Conservation (phyloP, 2,329 filamentous ascomycete genomes). For the Fusarium secorum region DNA sequence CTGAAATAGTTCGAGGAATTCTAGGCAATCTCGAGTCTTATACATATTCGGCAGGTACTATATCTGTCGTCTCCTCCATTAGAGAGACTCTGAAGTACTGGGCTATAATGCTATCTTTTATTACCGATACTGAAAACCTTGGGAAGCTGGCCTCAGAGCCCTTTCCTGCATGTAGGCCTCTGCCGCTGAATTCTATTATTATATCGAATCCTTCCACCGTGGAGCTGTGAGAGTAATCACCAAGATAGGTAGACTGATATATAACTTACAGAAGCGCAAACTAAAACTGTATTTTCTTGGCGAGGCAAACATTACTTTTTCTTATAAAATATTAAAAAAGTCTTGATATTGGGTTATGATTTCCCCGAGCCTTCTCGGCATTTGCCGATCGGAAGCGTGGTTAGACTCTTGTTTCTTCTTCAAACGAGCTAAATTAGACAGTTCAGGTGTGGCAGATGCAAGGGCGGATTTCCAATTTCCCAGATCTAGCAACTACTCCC, state of each 20-base stretch:
- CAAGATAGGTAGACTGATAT: too few species aligned
- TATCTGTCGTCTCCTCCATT: fast-evolving
- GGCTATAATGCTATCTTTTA: background rate
- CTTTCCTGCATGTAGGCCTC: too few species aligned
- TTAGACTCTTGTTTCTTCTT: background rate
- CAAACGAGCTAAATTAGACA: background rate
- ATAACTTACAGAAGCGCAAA: too few species aligned
- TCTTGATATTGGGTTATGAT: background rate
- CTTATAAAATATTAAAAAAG: too few species aligned
- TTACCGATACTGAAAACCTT: too few species aligned
- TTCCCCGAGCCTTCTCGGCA: background rate
- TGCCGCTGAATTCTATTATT: too few species aligned
- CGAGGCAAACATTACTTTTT: too few species aligned
- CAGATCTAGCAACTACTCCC: background rate
- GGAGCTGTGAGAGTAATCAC: too few species aligned
- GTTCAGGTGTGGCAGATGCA: background rate
- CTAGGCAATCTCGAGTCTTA: fast-evolving
- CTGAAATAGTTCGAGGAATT: fast-evolving
- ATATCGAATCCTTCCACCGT: too few species aligned
- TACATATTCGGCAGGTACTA: fast-evolving
- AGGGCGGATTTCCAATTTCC: background rate
- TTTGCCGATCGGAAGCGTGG: background rate
- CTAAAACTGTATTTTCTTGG: too few species aligned
- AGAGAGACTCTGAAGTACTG: background rate
- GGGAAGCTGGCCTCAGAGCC: too few species aligned